Percentiles rank a stretch among this genome's conserved stretches.
These are phyloP conservation scores for Alternaria sp. DNA, from an alignment of 2,329 filamentous ascomycete genomes.

Conservation along the genomic window DNA sequence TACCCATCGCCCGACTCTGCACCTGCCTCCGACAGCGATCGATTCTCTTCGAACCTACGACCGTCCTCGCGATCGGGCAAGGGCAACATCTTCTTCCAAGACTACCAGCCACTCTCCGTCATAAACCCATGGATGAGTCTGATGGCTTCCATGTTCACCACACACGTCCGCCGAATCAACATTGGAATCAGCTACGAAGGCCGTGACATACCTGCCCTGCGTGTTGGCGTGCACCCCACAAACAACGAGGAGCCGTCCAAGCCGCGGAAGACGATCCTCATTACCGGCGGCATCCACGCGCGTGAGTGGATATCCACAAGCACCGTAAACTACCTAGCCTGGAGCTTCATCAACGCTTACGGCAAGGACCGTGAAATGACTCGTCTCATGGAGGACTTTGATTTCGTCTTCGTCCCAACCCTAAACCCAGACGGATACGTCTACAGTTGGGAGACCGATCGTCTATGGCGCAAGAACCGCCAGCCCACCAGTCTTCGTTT, in stretches of 20 bases:
- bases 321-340: conserved; percentile 90
- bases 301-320: conserved; percentile 96
- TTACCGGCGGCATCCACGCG: conserved; percentile 89
- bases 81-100: conserved; percentile 77
- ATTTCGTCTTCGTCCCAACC: conserved; percentile 87
- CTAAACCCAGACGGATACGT: conserved; percentile 94
- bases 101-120: conserved; percentile 89
- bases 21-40: conserved; percentile 37
- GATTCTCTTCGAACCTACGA: conserved; percentile 40
- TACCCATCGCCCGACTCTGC: conserved; percentile 64
- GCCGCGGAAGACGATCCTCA: conserved; percentile 77
- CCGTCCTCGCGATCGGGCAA: conserved; percentile 58
- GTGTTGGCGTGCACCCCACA: conserved; percentile 71
- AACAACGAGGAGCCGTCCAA: conserved; percentile 56
- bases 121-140: conserved; percentile 92
- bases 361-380: conserved; percentile 76
- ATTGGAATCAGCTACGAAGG: conserved; percentile 91
- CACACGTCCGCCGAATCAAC: conserved; percentile 75
- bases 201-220: conserved; percentile 82
- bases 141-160: conserved; percentile 88
- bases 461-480: conserved; percentile 93
- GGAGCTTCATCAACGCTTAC: conserved; percentile 85
- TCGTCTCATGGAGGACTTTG: conserved; percentile 81
- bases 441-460: conserved; percentile 90
- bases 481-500: conserved; percentile 83